These are phyloP conservation scores for Arachnomyces sp. DNA, from an alignment of 2,329 filamentous ascomycete species.

Conservation along the genomic window DNA sequence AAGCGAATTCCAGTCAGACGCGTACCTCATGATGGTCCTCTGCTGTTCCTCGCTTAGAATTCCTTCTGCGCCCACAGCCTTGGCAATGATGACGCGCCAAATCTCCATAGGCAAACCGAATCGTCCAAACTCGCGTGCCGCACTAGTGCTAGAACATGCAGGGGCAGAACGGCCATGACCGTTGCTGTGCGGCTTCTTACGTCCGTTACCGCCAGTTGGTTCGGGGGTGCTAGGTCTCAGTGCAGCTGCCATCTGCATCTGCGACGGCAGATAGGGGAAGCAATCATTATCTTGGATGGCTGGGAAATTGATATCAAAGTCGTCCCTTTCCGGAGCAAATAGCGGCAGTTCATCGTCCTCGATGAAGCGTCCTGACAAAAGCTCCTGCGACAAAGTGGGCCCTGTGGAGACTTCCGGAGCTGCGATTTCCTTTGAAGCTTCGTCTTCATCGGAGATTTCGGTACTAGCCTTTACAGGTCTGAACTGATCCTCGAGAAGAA, in stretches of 20 bases:
- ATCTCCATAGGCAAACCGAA: conserved; percentile 21
- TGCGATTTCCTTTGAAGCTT: not conserved
- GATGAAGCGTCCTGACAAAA: not conserved
- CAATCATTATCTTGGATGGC: conserved; percentile 10
- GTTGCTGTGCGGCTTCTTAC: no score
- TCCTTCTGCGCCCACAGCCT: conserved; percentile 18
- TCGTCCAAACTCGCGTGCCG: conserved; percentile 12
- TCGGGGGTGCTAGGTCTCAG: not conserved
- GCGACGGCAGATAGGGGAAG: no score
- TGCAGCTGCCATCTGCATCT: no score
- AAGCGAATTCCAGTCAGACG: conserved; percentile 24
- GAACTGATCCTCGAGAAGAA: conserved; percentile 25
- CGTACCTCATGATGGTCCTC: conserved; percentile 23
- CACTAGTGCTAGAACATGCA: not conserved
- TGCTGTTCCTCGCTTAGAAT: conserved; percentile 24
- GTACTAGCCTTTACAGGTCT: conserved; percentile 6
- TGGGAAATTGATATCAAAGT: conserved; percentile 18
- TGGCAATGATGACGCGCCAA: conserved; percentile 25
- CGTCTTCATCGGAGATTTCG: conserved; percentile 3
- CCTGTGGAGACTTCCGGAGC: not conserved
- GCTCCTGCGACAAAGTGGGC: not conserved
- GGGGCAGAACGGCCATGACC: not conserved
- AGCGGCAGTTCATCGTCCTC: no score
- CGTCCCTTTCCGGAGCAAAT: conserved; percentile 10
- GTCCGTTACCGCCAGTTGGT: not conserved